Base-by-base conservation (phyloP, 331 rosid species). In the Telfairia occidentalis region DNA sequence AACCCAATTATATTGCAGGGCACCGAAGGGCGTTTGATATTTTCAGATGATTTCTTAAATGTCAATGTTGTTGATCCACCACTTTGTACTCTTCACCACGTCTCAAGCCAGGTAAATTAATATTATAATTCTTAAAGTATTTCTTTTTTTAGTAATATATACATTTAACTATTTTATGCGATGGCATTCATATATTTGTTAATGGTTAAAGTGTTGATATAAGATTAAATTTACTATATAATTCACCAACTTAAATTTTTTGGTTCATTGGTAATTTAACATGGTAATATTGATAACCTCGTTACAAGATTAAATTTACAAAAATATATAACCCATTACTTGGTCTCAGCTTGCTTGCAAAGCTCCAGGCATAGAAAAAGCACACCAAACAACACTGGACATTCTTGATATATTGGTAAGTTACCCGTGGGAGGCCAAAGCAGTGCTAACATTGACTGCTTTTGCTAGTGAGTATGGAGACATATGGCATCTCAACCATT, bases 401-500 rank as follows among this genome's bases (percentile, higher is more conserved):
- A 50, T 73, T 28, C 57, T 73, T 28, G 76, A 73, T 5, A 73
- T 48, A 53, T 32, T 73, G 37, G 24, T 29, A 2, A 34, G 57
- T 13, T 73, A 73, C 7, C 48, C 59, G 50, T 73, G 76, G 76
- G 76, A 73, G 13, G 76, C 59, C 1, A 73, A 73, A 53, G 76
- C 76, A 34, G 63, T 11, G 7, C 30, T 73, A 4, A 50, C 76
- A 3, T 73, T 48, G n/a, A n/a, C 45, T 2, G 76, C 76, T 35
- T 73, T 73, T 19, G 59, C 76, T 0, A 5, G 21, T 5, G 76
- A 73, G 6, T 73, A 73, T 50, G 76, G 76, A 10, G 64, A 73
- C 34, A 11, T 69, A 4, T 69, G 74, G 74, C 74, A 69, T 15
- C 52, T 69, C 11, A 24, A 69, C 55, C 61, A 49, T 23, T 73